Base-by-base conservation (phyloP, 2,329 filamentous ascomycete species). In the Alternaria ethzedia region DNA sequence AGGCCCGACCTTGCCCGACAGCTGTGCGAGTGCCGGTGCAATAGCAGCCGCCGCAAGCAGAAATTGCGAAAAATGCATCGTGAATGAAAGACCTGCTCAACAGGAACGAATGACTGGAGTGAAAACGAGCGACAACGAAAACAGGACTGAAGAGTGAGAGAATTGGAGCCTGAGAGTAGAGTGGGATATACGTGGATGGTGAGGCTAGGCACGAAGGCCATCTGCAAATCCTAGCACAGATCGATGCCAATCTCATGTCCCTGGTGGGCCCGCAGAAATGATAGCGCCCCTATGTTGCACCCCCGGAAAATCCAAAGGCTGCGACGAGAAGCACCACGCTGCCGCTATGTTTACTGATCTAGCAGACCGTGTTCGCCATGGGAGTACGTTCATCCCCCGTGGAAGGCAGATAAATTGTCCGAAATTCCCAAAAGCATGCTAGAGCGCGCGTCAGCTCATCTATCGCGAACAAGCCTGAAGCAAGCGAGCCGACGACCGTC, bases 1-100 rank as follows among this genome's bases (percentile, higher is more conserved):
- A 26, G 74, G 78, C 5, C 77, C 78, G 47, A 79, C 76, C 45
- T 63, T 67, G 55, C 78, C 77, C 6, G 78, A 79, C 21, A 80
- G 72, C 57, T 79, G 77, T 6, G 61, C 74, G n/a, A 73, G 54
- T 13, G 67, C 63, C 36, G 68, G 52, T 7, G 70, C 49, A 10
- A 74, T 57, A n/a, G 73, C 51, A 12, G 70, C 66, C 12, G 70
- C 59, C 12, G 69, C 69, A 45, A 72, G 50, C 46, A 78, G 32
- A 20, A 75, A 51, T 15, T 65, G 56, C 32, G 72, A 71, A 57
- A 71, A 66, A 45, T 65, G 74, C 75, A 78, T 78, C 15, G n/a
- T 68, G 52, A 52, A 41, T 54, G 51, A 11, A 26, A 68, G 58
- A 60, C 51, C 71, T 74, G 73, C 69, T 63, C 72, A 69, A 62